These are phyloP conservation scores for Colletotrichum sp. DNA, from an alignment of 2,329 filamentous ascomycete genomes.

Conservation along the genomic window DNA sequence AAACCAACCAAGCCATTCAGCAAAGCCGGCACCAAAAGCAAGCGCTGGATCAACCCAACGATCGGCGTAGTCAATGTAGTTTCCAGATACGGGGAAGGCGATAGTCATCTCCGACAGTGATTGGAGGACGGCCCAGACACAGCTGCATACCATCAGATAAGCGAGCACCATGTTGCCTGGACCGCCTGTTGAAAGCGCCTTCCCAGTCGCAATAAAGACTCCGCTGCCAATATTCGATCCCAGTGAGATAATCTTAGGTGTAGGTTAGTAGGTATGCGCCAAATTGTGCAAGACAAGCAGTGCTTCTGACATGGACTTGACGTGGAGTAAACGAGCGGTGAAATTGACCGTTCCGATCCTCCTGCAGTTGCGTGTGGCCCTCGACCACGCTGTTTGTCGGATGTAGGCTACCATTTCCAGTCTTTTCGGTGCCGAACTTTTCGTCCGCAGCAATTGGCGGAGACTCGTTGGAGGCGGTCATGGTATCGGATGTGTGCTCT, in stretches of 20 bases:
- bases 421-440: background rate
- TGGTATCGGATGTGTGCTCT: background rate
- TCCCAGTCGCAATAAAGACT: slow-evolving; percentile 40
- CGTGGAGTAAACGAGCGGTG: background rate
- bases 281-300: background rate
- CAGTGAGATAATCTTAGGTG: slow-evolving; percentile 24
- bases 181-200: slow-evolving; percentile 33
- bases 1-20: slow-evolving; percentile 25
- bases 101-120: slow-evolving; percentile 39
- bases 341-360: background rate
- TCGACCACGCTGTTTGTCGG: background rate
- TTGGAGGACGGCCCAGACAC: slow-evolving; percentile 14
- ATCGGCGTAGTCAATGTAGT: slow-evolving; percentile 41
- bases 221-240: slow-evolving; percentile 38
- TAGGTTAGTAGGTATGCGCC: background rate
- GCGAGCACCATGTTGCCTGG: slow-evolving; percentile 35
- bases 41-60: slow-evolving; percentile 41
- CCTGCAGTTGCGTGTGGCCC: background rate
- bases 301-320: background rate
- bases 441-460: background rate
- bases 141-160: slow-evolving; percentile 29
- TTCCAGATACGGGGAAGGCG: slow-evolving; percentile 37
- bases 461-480: background rate
- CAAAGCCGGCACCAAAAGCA: slow-evolving; percentile 40
- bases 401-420: background rate